Evolutionary conservation across 192 early-diverging fungal genomes (phyloP), one percentile per base, ranked within the genome.

Genomic region (Mortierella hygrophila): DNA sequence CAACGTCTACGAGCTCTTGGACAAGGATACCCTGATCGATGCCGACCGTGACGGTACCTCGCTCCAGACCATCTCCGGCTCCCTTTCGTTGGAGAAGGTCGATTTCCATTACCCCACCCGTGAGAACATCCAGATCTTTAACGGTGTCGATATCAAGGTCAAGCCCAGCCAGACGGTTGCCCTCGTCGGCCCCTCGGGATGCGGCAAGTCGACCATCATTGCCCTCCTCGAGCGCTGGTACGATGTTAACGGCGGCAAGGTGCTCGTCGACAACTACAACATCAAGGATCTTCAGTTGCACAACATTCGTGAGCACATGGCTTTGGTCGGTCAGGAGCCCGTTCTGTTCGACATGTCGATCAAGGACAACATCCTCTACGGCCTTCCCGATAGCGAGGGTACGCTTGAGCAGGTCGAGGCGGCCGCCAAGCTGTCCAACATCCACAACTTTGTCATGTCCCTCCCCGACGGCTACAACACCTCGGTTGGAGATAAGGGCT

Each of bases 281-380:
- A 90, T 97, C 40, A 79, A 88, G 9, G 79, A 92, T 68, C 95
- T 94, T 90, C 90, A 93, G 42, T 47, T 97, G 11, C 75, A 80
- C n/a, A 91, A 93, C 54, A 89, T 98, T 35, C 94, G 98, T 72
- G 55, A 79, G 37, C 92, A 92, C 76, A 88, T 97, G 90, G 95
- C 96, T 23, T 88, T 99, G n/a, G 98, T 99, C 16, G 94, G 94
- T 35, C 98, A 99, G 86, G 97, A 98, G 90, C 98, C 98, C 6
- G 93, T 96, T 52, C 85, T 99, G 52, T 98, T 98, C 81, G 96
- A 97, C 89, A 89, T 96, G 85, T 91, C 93, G 37, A 95, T 99
- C 79, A 91, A 90, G 38, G 97, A 98, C 21, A 99, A 99, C 92
- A 97, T 99, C 71, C 89, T 89, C 10, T 98, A 96, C 82, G 94